Conservation (phyloP, 768 basidiomycete genomes). For the Steccherinum ochraceum region DNA sequence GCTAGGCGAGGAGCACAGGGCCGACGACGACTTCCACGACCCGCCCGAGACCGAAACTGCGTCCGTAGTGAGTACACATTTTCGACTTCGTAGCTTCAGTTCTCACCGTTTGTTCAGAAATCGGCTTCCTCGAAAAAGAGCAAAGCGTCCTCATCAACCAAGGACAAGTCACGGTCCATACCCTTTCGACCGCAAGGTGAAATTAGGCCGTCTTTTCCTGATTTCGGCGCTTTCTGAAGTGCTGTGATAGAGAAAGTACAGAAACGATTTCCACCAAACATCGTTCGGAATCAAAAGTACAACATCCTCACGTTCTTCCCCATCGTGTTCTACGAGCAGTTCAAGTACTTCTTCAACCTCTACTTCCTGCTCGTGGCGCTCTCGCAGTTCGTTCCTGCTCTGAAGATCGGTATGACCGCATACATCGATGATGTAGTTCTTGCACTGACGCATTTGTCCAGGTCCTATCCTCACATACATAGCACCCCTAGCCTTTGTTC, state of each 20-base stretch:
- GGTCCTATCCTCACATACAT: constrained; percentile 95
- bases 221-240: constrained; percentile 2
- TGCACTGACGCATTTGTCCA: constrained; percentile 22
- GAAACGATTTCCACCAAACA: constrained; percentile 75
- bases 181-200: constrained; percentile 71
- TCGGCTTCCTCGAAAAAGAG: constrained; percentile 18
- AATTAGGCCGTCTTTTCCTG: not conserved
- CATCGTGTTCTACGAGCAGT: constrained; percentile 96
- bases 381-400: constrained; percentile 91
- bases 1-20: constrained; percentile 28
- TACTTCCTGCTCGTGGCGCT: constrained; percentile 97
- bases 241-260: constrained; percentile 59
- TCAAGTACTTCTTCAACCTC: constrained; percentile 99
- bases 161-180: constrained; percentile 69
- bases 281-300: constrained; percentile 97
- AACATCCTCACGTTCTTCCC: constrained; percentile 96
- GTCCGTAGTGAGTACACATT: constrained; percentile 5
- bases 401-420: constrained; percentile 85
- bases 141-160: constrained; percentile 27
- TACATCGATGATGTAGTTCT: no score
- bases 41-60: constrained; percentile 25
- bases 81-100: not conserved
- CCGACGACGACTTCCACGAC: constrained; percentile 31
- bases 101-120: not conserved
- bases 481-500: constrained; percentile 92